Conservation (phyloP, 257 asterid species). For the Coffea canephora region DNA sequence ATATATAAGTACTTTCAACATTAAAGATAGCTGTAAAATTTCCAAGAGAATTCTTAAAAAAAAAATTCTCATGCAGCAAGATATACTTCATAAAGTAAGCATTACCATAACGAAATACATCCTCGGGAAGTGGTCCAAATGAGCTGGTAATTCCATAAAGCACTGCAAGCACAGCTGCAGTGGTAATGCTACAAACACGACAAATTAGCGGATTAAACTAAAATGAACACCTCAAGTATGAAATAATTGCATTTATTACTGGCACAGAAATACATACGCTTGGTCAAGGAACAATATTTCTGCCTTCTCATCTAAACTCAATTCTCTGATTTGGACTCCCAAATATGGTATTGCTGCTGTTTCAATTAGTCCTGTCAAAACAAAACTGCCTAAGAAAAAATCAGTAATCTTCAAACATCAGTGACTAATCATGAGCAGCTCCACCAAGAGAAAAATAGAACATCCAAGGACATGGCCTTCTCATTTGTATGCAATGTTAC, state of each 20-base stretch:
- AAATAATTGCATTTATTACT: constrained; percentile 7
- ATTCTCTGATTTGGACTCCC: constrained; percentile 60
- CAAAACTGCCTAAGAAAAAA: constrained; percentile 85
- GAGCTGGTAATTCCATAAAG: constrained; percentile 84
- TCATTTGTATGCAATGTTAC: neutral
- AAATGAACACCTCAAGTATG: constrained; percentile 9
- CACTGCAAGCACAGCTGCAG: constrained; percentile 77
- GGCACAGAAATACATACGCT: constrained; percentile 41
- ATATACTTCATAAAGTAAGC: constrained; percentile 1
- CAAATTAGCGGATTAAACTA: constrained; percentile 24
- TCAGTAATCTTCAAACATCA: constrained; percentile 39
- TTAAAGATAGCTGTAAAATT: neutral
- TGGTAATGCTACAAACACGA: constrained; percentile 57
- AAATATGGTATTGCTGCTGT: constrained; percentile 65
- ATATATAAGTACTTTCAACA: neutral
- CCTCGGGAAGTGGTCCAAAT: constrained; percentile 82
- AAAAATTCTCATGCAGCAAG: neutral
- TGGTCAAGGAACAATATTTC: constrained; percentile 82
- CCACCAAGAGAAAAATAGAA: neutral
- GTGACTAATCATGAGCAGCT: neutral
- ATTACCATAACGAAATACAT: constrained; percentile 85
- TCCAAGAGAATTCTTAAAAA: neutral
- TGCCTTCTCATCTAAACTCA: constrained; percentile 88
- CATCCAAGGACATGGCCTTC: neutral
- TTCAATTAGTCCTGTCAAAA: constrained; percentile 96